A percentile compares a stretch with the other conserved stretches of the same genome.
Conservation (phyloP, 495 filamentous ascomycete species). For the Xylaria flabelliformis region DNA sequence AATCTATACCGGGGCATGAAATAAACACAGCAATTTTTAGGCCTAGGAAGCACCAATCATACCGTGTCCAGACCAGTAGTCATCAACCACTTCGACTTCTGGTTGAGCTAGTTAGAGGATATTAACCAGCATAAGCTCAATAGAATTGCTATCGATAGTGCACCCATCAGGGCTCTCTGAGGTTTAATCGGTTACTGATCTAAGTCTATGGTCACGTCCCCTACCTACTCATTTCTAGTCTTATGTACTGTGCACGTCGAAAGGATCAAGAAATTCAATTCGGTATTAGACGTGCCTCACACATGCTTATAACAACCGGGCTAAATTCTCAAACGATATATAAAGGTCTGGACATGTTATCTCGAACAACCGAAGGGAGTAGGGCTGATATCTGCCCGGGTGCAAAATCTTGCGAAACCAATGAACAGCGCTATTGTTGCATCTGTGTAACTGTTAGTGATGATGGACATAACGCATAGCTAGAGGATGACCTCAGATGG, state of each 20-base stretch:
- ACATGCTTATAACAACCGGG: too few relatives aligned
- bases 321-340: background rate
- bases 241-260: background rate
- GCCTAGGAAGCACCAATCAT: too few relatives aligned
- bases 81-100: background rate
- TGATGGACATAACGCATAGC: background rate
- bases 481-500: background rate
- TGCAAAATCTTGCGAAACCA: background rate
- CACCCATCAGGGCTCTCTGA: background rate
- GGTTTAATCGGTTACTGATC: background rate
- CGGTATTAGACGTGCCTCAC: too few relatives aligned
- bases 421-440: background rate
- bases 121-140: background rate
- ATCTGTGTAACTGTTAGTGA: background rate
- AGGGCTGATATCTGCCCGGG: background rate
- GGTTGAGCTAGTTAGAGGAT: background rate
- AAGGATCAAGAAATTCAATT: too few relatives aligned
- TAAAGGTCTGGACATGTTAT: background rate
- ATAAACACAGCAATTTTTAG: background rate
- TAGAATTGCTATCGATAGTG: background rate
- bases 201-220: background rate
- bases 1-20: background rate
- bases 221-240: background rate
- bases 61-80: background rate
- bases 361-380: background rate